Evolutionary conservation across 352 stramenopile species (phyloP).

Genomic region (Globisporangium orthogonon): DNA sequence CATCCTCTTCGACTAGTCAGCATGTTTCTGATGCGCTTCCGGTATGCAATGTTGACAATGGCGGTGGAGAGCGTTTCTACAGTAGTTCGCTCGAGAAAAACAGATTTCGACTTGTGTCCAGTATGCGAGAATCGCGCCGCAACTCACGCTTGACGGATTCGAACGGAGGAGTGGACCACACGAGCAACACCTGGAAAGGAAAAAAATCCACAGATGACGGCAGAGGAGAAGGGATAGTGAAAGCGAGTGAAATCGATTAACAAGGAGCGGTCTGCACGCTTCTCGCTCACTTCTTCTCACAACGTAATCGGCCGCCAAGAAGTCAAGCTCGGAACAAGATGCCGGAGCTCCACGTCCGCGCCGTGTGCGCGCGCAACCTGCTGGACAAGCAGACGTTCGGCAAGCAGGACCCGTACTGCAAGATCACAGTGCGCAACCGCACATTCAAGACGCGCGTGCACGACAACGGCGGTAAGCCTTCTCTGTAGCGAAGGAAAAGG

Average conservation of each 20-base stretch:
- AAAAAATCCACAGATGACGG: too few species aligned
- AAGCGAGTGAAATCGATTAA: not conserved
- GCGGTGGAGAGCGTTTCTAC: too few species aligned
- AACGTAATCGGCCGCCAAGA: not conserved
- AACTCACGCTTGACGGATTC: too few species aligned
- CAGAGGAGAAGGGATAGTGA: not conserved
- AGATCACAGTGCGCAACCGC: slow-evolving; percentile 50
- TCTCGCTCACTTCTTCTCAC: not conserved
- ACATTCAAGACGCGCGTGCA: slow-evolving; percentile 75
- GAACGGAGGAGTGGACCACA: too few species aligned
- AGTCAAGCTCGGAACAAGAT: not conserved
- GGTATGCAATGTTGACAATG: not conserved
- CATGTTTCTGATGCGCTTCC: not conserved
- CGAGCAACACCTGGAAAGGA: too few species aligned
- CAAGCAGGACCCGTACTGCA: slow-evolving; percentile 82
- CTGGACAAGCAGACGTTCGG: slow-evolving; percentile 83
- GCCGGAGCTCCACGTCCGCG: slow-evolving; percentile 77
- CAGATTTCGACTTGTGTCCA: too few species aligned
- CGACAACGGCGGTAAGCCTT: slow-evolving; percentile 67
- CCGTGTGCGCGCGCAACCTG: slow-evolving; percentile 72
- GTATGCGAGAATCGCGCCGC: too few species aligned
- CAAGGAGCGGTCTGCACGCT: not conserved
- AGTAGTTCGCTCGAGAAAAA: too few species aligned
- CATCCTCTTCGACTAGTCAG: slow-evolving; percentile 38
- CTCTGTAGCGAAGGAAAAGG: too few species aligned